These are phyloP conservation scores for Kazachstania viticola DNA, from an alignment of 805 yeast genomes.

Conservation along the genomic window DNA sequence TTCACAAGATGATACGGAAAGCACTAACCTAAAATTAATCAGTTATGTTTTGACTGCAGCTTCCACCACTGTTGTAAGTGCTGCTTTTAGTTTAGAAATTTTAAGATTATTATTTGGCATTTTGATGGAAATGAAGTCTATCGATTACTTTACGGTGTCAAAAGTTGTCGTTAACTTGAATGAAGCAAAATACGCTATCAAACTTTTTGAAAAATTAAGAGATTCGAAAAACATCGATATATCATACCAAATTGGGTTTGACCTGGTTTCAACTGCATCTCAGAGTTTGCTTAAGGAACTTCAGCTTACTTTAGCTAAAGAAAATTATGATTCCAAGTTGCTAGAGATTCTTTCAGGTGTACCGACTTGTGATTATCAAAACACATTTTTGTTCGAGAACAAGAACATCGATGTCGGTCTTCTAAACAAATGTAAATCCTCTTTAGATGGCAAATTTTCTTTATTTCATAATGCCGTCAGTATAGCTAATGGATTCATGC, in stretches of 20 bases:
- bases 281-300: constrained; percentile 70
- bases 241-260: constrained; percentile 92
- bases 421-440: constrained; percentile 67
- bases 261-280: constrained; percentile 80
- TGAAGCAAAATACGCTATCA: constrained; percentile 57
- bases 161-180: constrained; percentile 84
- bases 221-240: constrained; percentile 37
- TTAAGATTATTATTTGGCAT: constrained; percentile 52
- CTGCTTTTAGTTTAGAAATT: constrained; percentile 53
- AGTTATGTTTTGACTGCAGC: constrained; percentile 69
- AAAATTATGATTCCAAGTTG: constrained; percentile 32
- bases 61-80: constrained; percentile 52
- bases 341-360: constrained; percentile 74
- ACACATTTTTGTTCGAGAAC: constrained; percentile 77
- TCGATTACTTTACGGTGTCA: constrained; percentile 75
- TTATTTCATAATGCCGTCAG: constrained; percentile 94
- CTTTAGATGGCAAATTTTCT: constrained; percentile 84
- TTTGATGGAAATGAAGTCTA: constrained; percentile 43
- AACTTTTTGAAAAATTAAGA: constrained; percentile 47
- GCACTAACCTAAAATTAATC: constrained; percentile 42
- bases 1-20: constrained; percentile 34
- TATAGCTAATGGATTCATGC: constrained; percentile 87
- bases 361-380: constrained; percentile 86
- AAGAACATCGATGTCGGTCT: constrained; percentile 79
- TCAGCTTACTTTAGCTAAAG: constrained; percentile 30